These are phyloP conservation scores for Suillus clintonianus DNA, from an alignment of 768 basidiomycete species.

Conservation along the genomic window DNA sequence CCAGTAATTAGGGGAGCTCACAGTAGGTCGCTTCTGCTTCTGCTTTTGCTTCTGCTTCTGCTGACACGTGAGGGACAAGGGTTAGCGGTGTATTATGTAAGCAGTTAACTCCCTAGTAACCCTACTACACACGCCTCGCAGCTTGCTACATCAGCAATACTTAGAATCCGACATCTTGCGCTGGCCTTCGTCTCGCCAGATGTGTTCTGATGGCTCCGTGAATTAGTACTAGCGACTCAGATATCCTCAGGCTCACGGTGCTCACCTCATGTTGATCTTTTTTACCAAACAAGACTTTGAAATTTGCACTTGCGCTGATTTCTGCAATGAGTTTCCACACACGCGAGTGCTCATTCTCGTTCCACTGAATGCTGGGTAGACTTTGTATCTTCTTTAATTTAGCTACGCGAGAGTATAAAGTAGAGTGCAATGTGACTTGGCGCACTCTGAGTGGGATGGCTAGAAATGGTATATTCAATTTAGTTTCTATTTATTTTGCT, in stretches of 20 bases:
- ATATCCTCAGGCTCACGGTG: not conserved
- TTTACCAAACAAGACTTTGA: not conserved
- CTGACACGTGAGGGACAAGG: too few species aligned
- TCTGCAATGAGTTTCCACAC: not conserved
- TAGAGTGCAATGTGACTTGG: too few species aligned
- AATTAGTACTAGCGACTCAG: not conserved
- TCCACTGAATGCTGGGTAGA: not conserved
- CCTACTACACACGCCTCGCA: too few species aligned
- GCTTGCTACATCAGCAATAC: not conserved
- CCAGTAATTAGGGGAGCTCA: too few species aligned
- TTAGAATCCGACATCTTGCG: not conserved
- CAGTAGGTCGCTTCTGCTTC: too few species aligned
- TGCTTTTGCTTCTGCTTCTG: too few species aligned
- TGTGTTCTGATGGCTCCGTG: not conserved
- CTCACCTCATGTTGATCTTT: not conserved
- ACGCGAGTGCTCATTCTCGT: not conserved
- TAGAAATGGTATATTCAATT: not conserved
- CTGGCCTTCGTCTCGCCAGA: not conserved
- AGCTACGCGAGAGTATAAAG: too few species aligned
- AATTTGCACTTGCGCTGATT: not conserved
- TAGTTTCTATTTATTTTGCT: not conserved
- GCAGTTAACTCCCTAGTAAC: too few species aligned
- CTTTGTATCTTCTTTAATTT: too few species aligned
- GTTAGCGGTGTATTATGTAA: too few species aligned
- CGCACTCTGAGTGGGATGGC: too few species aligned